These are phyloP conservation scores for Leucocoprinus leucothites DNA, from an alignment of 768 basidiomycete genomes.

Conservation along the genomic window DNA sequence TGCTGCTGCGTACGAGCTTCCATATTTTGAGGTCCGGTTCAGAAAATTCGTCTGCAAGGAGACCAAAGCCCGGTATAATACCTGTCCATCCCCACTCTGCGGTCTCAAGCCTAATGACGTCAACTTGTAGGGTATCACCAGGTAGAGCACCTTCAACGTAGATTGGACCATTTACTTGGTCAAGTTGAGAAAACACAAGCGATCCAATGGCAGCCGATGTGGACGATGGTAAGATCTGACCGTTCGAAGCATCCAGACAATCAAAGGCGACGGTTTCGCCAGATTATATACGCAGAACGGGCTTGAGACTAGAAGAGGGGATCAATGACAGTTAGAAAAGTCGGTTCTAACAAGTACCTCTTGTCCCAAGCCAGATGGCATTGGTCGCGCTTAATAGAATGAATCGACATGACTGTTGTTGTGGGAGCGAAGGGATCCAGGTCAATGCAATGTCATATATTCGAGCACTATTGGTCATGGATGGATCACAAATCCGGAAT, in stretches of 20 bases:
- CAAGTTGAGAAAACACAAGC: conserved; percentile 45
- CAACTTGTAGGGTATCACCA: conserved; percentile 59
- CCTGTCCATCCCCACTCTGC: conserved; percentile 66
- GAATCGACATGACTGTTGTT: conserved; percentile 34
- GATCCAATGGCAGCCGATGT: conserved; percentile 31
- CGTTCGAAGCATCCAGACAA: conserved; percentile 64
- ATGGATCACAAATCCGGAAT: not conserved
- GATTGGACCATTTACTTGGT: conserved; percentile 61
- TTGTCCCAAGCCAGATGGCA: conserved; percentile 60
- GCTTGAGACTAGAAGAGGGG: conserved; percentile 41
- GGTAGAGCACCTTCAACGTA: conserved; percentile 48
- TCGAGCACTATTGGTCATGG: too few species aligned
- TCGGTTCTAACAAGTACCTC: conserved; percentile 32
- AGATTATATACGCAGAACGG: conserved; percentile 45
- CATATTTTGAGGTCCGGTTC: conserved; percentile 54
- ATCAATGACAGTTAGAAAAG: not conserved
- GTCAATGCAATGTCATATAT: not conserved
- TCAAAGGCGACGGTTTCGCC: conserved; percentile 56
- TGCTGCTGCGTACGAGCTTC: conserved; percentile 28
- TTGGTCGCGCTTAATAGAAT: conserved; percentile 49
- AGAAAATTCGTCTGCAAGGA: conserved; percentile 53
- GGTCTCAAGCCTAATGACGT: conserved; percentile 48
- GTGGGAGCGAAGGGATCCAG: not conserved
- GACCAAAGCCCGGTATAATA: conserved; percentile 55
- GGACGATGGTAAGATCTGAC: conserved; percentile 47